These are phyloP conservation scores for Nothopassalora personata DNA, from an alignment of 2,329 filamentous ascomycete species.

Conservation along the genomic window DNA sequence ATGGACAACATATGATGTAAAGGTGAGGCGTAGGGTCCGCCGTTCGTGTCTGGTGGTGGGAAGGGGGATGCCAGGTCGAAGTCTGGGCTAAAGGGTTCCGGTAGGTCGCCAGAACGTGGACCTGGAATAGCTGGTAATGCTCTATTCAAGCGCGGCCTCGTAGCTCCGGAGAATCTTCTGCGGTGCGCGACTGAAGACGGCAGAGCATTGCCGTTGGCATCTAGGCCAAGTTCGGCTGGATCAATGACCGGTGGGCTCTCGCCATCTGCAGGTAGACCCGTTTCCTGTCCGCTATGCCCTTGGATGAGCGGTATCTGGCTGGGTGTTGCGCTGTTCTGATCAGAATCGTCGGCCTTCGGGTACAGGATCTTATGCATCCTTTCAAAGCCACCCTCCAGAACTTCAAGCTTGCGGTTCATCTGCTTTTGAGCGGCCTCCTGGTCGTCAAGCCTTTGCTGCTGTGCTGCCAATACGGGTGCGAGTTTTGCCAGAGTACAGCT, in stretches of 20 bases:
- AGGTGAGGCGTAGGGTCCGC: conserved; percentile 40
- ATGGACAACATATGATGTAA: conserved; percentile 57
- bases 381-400: conserved; percentile 41
- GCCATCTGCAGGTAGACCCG: not conserved
- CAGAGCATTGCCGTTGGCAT: not conserved
- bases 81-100: conserved; percentile 22
- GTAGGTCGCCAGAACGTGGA: conserved; percentile 19
- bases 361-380: conserved; percentile 41
- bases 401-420: conserved; percentile 40
- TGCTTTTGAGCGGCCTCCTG: conserved; percentile 40
- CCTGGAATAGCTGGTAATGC: conserved; percentile 16
- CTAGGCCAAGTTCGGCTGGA: not conserved
- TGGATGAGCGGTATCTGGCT: conserved; percentile 20
- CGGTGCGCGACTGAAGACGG: not conserved
- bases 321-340: conserved; percentile 20
- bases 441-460: conserved; percentile 41
- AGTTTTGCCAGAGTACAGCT: conserved; percentile 44
- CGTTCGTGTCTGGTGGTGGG: conserved; percentile 20
- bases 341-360: conserved; percentile 14
- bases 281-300: conserved; percentile 1
- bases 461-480: conserved; percentile 40
- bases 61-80: conserved; percentile 27
- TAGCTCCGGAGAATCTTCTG: not conserved
- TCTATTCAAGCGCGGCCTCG: conserved; percentile 5
- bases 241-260: not conserved